phyloP scores from a whole-genome alignment of 257 asterid genomes.

The Forsythia viridissima region DNA sequence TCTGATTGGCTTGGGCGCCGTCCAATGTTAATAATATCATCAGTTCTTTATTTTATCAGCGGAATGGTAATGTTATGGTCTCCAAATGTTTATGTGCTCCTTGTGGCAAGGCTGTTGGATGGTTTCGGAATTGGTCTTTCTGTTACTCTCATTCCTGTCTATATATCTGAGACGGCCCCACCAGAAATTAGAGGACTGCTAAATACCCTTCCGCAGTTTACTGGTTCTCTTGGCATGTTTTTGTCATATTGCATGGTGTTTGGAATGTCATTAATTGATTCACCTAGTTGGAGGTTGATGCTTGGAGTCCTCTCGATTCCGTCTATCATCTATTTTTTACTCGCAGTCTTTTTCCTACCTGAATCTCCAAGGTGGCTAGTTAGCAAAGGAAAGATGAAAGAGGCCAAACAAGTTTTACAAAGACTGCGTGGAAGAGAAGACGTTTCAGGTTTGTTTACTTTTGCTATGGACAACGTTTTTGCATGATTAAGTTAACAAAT shows the following conservation, averaged over 20 bases:
- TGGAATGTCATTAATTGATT: slow-evolving; percentile 67
- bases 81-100: slow-evolving; percentile 81
- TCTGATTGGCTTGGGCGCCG: slow-evolving; percentile 89
- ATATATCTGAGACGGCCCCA: slow-evolving; percentile 95
- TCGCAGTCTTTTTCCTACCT: slow-evolving; percentile 70
- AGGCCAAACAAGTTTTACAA: slow-evolving; percentile 76
- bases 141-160: slow-evolving; percentile 88
- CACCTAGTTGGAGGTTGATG: slow-evolving; percentile 96
- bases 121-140: slow-evolving; percentile 95
- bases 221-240: slow-evolving; percentile 88
- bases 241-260: slow-evolving; percentile 92
- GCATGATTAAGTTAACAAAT: neutral
- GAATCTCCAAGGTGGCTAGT: slow-evolving; percentile 99
- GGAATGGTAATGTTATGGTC: slow-evolving; percentile 93
- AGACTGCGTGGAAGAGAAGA: slow-evolving; percentile 84
- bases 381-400: slow-evolving; percentile 81
- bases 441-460: slow-evolving; percentile 58
- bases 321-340: slow-evolving; percentile 59
- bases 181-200: slow-evolving; percentile 81
- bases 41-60: slow-evolving; percentile 70
- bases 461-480: neutral
- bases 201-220: slow-evolving; percentile 91
- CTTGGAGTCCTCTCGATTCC: slow-evolving; percentile 90
- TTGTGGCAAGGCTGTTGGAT: slow-evolving; percentile 84
- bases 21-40: slow-evolving; percentile 86